Conservation (phyloP, 495 filamentous ascomycete genomes). For the Parmelia sp. region DNA sequence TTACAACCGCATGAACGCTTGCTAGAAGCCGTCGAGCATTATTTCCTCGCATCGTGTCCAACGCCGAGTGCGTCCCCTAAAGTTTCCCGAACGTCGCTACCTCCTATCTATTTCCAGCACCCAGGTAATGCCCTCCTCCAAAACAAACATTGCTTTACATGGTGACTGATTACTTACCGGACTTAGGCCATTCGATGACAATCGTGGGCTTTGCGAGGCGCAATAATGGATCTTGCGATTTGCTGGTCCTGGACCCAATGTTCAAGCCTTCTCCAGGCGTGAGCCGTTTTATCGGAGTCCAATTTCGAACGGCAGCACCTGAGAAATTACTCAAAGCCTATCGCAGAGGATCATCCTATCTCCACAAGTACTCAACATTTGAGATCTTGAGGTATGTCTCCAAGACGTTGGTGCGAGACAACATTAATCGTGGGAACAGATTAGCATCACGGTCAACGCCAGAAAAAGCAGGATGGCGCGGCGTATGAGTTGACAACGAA, state of each 20-base stretch:
- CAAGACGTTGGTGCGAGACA: background rate
- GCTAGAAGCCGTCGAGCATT: slow-evolving; percentile 61
- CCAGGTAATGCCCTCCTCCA: slow-evolving; percentile 43
- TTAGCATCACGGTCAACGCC: slow-evolving; percentile 2
- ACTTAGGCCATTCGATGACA: slow-evolving; percentile 78
- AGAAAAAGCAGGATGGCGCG: background rate
- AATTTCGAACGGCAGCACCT: slow-evolving; percentile 42
- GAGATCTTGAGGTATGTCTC: slow-evolving; percentile 66
- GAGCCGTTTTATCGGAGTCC: slow-evolving; percentile 45
- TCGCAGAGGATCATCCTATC: slow-evolving; percentile 57
- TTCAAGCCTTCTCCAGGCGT: slow-evolving; percentile 65
- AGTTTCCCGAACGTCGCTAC: slow-evolving; percentile 59
- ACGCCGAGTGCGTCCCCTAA: slow-evolving; percentile 39
- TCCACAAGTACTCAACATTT: slow-evolving; percentile 66
- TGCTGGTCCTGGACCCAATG: slow-evolving; percentile 88
- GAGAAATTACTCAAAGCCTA: slow-evolving; percentile 61
- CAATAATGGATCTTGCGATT: slow-evolving; percentile 55
- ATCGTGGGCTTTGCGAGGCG: slow-evolving; percentile 78
- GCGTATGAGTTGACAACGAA: background rate
- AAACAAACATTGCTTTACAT: background rate
- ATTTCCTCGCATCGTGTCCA: slow-evolving; percentile 53
- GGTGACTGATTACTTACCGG: slow-evolving; percentile 6
- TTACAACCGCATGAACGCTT: slow-evolving; percentile 50
- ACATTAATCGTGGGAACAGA: background rate
- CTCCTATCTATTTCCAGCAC: slow-evolving; percentile 91